phyloP scores from a whole-genome alignment of 306 rosid genomes.

The Castanea crenata region DNA sequence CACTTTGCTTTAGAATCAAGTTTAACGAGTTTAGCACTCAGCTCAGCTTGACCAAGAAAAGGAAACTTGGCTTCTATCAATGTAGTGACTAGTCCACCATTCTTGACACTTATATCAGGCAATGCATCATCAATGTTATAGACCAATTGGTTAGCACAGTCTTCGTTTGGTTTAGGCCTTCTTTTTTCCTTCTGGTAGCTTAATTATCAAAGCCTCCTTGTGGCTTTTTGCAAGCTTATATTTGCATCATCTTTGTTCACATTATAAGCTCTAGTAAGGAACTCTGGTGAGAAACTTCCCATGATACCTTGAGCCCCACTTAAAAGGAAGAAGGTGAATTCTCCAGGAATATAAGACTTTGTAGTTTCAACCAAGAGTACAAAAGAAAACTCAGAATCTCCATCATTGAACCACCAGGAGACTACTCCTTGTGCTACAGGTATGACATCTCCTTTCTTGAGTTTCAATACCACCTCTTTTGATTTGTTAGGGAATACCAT shows the following conservation, averaged over 20 bases:
- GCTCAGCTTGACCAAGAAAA: slow-evolving; percentile 38
- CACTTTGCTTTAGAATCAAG: slow-evolving; percentile 35
- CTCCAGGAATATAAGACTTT: slow-evolving; percentile 36
- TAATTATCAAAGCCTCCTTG: slow-evolving; percentile 30
- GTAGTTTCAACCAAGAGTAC: slow-evolving; percentile 50
- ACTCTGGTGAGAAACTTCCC: slow-evolving; percentile 40
- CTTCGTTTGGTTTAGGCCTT: slow-evolving; percentile 37
- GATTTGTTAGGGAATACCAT: slow-evolving; percentile 19
- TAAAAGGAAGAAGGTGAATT: slow-evolving; percentile 44
- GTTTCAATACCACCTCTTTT: slow-evolving; percentile 46
- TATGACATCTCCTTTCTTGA: not conserved
- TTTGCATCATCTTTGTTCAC: slow-evolving; percentile 27
- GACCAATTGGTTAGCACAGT: slow-evolving; percentile 20
- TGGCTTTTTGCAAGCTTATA: slow-evolving; percentile 42
- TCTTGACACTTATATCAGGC: slow-evolving; percentile 7
- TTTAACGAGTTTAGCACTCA: not conserved
- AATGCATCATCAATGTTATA: slow-evolving; percentile 31
- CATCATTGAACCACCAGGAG: slow-evolving; percentile 81
- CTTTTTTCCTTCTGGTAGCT: slow-evolving; percentile 18
- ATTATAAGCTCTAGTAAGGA: slow-evolving; percentile 26
- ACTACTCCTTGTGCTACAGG: slow-evolving; percentile 47
- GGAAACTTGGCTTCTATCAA: slow-evolving; percentile 37
- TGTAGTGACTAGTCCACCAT: slow-evolving; percentile 31
- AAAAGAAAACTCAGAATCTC: slow-evolving; percentile 38
- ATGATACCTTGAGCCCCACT: slow-evolving; percentile 27